Conservation (phyloP, 2,329 filamentous ascomycete species). For the Colletotrichum sp. region DNA sequence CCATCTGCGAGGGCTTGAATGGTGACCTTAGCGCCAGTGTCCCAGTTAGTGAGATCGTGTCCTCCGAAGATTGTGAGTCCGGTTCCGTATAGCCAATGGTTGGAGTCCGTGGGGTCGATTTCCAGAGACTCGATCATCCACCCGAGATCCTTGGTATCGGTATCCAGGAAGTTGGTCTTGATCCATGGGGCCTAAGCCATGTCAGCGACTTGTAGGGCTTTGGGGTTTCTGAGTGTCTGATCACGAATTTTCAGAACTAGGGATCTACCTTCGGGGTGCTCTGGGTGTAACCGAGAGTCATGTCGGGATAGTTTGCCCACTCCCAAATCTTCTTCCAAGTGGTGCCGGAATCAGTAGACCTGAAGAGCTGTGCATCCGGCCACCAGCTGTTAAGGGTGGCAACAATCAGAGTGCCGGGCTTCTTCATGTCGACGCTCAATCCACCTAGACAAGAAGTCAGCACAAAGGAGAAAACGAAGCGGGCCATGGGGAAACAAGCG, state of each 20-base stretch:
- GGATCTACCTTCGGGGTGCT: conserved; percentile 40
- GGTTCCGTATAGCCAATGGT: conserved; percentile 66
- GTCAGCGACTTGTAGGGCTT: not conserved
- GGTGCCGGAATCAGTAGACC: conserved; percentile 58
- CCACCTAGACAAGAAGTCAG: conserved; percentile 32
- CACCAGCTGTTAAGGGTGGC: conserved; percentile 64
- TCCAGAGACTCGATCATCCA: conserved; percentile 67
- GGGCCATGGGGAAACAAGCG: fast-evolving
- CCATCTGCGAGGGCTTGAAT: conserved; percentile 57
- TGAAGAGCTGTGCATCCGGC: conserved; percentile 61
- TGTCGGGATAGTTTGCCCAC: conserved; percentile 50
- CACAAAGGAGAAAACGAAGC: fast-evolving
- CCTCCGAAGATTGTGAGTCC: conserved; percentile 59
- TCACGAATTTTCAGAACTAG: too few species aligned
- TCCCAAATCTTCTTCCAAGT: conserved; percentile 61
- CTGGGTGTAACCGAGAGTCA: conserved; percentile 51
- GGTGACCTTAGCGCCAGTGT: conserved; percentile 43
- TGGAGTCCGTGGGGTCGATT: conserved; percentile 62
- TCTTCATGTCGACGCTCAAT: conserved; percentile 56
- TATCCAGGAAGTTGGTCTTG: conserved; percentile 50
- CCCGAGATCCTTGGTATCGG: conserved; percentile 55
- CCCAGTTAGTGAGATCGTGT: conserved; percentile 60
- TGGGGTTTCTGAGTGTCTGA: too few species aligned
- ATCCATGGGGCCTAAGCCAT: conserved; percentile 53
- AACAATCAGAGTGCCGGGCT: conserved; percentile 60